Evolutionary conservation across 176 grass and related monocot genomes (phyloP), one percentile per base, ranked within the genome.

Genomic region (Canna indica): DNA sequence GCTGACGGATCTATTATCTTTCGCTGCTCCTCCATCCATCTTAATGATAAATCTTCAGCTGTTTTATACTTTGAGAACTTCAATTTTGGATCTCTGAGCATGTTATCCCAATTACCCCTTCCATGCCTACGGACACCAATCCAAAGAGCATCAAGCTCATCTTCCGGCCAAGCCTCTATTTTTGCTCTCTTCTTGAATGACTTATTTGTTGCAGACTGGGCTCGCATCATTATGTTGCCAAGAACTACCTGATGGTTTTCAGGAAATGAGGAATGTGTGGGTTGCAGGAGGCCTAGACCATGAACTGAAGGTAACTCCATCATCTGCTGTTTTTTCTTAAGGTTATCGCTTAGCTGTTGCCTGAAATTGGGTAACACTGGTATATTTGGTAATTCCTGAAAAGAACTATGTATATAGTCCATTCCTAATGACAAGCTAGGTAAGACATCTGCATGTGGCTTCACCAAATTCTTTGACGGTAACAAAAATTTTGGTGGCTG

Each of bases 71-170:
- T 87, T 69, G 91, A 79, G 72, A 99, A 99, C 56, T 83, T 90
- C 59, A 99, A 67, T 61, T 84, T 93, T 53, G 86, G 90, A 90
- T 99, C 94, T 77, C 82, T 76, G 50, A 99, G 90, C 94, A 99
- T 99, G 41, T 69, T 76, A 70, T 90, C 94, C 94, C 94, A 99
- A 71, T 88, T 99, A 77, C 94, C 94, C 73, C 80, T 86, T 79
- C 90, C 94, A 78, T 99, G 89, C 71, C 94, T 90, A 75, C 94
- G 86, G 61, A 99, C 94, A 69, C 94, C 90, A 74, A 99, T 93
- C 94, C 94, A 99, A 75, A 99, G 78, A 84, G 84, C 83, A 77
- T 99, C 94, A 64, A 99, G 83, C 69, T 99, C 89, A 75, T 99
- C 94, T 85, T 99, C 94, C 47, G 94, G 90, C 94, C 94, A 99